These are phyloP conservation scores for Kurtzmaniella cleridarum DNA, from an alignment of 805 yeast genomes.

Conservation along the genomic window DNA sequence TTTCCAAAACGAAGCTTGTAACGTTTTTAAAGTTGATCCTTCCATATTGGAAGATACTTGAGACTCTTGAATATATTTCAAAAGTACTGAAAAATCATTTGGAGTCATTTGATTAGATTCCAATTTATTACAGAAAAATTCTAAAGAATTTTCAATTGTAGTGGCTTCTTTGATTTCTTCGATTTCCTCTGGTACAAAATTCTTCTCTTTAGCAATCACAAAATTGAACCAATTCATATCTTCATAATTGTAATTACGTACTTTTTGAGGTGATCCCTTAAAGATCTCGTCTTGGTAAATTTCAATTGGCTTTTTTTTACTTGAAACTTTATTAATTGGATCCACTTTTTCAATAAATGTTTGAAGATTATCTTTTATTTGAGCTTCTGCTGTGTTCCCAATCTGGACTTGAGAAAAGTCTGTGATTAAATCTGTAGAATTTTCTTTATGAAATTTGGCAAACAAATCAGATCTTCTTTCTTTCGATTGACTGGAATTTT, in stretches of 20 bases:
- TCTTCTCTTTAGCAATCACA: constrained; percentile 21
- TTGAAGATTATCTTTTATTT: constrained; percentile 18
- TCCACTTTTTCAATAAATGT: constrained; percentile 35
- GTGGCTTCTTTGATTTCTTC: background rate
- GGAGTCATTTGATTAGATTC: constrained; percentile 2
- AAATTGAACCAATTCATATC: constrained; percentile 37
- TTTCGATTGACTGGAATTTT: constrained; percentile 1
- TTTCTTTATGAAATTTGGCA: constrained; percentile 8
- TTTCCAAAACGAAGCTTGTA: constrained; percentile 17
- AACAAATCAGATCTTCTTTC: constrained; percentile 5
- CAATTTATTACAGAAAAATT: constrained; percentile 5
- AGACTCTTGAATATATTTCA: constrained; percentile 12
- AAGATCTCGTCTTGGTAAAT: constrained; percentile 33
- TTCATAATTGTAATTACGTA: constrained; percentile 24
- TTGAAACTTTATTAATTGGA: constrained; percentile 33
- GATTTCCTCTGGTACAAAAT: background rate
- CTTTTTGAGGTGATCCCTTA: constrained; percentile 33
- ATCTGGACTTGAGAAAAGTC: constrained; percentile 28
- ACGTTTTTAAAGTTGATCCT: background rate
- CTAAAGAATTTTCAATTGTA: background rate
- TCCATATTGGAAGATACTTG: too few relatives aligned
- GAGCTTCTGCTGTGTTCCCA: constrained; percentile 11
- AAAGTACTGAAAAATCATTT: constrained; percentile 7
- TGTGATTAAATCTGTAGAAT: constrained; percentile 16
- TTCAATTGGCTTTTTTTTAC: constrained; percentile 27